Percentiles rank a stretch among this genome's conserved stretches.
Evolutionary conservation across 768 basidiomycete species (phyloP).

Genomic region (Cubamyces lactineus): DNA sequence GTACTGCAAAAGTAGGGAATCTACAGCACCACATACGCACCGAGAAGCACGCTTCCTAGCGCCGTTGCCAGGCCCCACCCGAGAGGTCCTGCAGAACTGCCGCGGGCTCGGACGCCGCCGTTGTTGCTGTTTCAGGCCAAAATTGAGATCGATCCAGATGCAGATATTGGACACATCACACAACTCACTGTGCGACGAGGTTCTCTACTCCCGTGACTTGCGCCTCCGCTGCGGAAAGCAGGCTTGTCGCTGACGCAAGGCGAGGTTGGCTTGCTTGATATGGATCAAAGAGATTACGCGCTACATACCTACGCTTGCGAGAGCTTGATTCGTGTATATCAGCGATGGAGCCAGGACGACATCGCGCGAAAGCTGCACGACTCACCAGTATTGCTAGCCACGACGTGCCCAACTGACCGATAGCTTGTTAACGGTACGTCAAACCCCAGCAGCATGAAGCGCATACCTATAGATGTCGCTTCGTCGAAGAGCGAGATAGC

Average conservation of each 20-base stretch:
- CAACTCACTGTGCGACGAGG: background rate
- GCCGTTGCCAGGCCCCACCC: background rate
- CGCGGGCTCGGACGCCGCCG: background rate
- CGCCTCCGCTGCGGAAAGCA: background rate
- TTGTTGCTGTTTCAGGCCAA: background rate
- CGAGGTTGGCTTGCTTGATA: background rate
- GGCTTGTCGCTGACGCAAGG: background rate
- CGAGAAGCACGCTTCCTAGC: constrained; percentile 15
- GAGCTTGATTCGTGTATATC: too few relatives aligned
- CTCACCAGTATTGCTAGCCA: constrained; percentile 5
- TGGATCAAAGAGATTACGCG: too few relatives aligned
- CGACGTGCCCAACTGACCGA: background rate
- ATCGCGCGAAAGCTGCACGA: too few relatives aligned
- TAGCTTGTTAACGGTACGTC: background rate
- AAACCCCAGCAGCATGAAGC: too few relatives aligned
- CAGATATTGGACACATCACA: background rate
- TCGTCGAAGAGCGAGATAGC: constrained; percentile 8
- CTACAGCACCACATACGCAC: constrained; percentile 14
- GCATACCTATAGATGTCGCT: constrained; percentile 5
- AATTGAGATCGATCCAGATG: background rate
- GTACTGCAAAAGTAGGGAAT: background rate
- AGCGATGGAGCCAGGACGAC: too few relatives aligned
- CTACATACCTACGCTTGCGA: too few relatives aligned
- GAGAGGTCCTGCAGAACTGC: background rate
- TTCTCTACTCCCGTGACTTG: constrained; percentile 1